These are phyloP conservation scores for Oryza coarctata DNA, from an alignment of 176 grass and related monocot species.

Conservation along the genomic window DNA sequence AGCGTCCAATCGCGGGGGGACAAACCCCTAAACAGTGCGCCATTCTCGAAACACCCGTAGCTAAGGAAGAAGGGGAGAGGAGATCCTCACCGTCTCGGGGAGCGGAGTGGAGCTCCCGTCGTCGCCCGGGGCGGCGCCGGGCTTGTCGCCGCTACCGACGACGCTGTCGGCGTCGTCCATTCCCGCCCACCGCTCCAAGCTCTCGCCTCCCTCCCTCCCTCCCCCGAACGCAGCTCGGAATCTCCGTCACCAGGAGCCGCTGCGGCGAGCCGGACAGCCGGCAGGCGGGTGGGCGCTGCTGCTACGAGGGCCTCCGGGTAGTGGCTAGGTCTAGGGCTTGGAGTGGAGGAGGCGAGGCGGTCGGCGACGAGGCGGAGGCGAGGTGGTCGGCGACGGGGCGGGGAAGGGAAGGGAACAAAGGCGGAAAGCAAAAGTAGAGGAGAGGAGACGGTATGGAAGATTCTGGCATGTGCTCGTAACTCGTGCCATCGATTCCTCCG, in stretches of 20 bases:
- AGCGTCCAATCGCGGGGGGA: neutral
- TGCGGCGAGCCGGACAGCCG: neutral
- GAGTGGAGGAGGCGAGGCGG: neutral
- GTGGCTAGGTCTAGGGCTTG: neutral
- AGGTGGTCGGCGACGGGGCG: slow-evolving; percentile 15
- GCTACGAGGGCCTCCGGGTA: neutral
- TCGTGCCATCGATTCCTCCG: neutral
- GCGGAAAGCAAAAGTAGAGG: slow-evolving; percentile 32
- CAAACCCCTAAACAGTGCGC: neutral
- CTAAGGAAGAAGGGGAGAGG: neutral
- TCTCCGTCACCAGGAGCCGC: slow-evolving; percentile 11
- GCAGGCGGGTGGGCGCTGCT: neutral
- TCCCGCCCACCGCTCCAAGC: slow-evolving; percentile 17
- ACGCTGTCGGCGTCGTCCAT: slow-evolving; percentile 69
- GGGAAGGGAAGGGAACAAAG: slow-evolving; percentile 25
- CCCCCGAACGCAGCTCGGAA: neutral
- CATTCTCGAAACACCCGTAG: neutral
- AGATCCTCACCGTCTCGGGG: slow-evolving; percentile 65
- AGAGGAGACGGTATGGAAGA: slow-evolving; percentile 30
- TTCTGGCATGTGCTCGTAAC: slow-evolving; percentile 46
- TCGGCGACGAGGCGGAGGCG: neutral
- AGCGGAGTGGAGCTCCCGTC: slow-evolving; percentile 59
- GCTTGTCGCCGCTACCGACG: slow-evolving; percentile 53
- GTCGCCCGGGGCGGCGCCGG: slow-evolving; percentile 46
- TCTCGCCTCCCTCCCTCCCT: neutral